Conservation (phyloP, 495 filamentous ascomycete species). For the Podospora tetraspora region DNA sequence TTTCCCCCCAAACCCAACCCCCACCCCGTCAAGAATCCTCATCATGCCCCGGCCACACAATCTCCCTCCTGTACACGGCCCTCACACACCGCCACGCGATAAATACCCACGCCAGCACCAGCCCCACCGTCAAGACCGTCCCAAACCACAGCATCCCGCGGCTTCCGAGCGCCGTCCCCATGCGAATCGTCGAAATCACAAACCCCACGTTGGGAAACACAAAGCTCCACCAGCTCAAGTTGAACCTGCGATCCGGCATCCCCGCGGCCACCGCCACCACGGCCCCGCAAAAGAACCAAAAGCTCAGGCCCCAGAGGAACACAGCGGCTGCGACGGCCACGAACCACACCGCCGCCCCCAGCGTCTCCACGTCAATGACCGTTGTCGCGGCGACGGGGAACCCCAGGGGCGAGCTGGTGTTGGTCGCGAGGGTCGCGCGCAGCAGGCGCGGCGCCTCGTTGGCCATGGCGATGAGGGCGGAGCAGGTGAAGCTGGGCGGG, state of each 20-base stretch:
- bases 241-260: constrained; percentile 48
- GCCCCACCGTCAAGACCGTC: constrained; percentile 48
- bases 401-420: background rate
- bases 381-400: constrained; percentile 3
- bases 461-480: constrained; percentile 63
- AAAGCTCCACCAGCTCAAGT: constrained; percentile 52
- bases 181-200: constrained; percentile 42
- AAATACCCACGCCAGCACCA: constrained; percentile 54
- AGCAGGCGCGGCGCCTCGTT: constrained; percentile 34
- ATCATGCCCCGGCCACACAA: constrained; percentile 59
- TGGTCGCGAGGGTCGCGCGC: background rate
- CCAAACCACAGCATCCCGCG: constrained; percentile 41
- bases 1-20: background rate
- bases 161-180: constrained; percentile 42
- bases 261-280: constrained; percentile 48
- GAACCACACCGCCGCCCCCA: constrained; percentile 41
- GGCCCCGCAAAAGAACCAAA: constrained; percentile 68
- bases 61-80: constrained; percentile 50
- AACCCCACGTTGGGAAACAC: constrained; percentile 59
- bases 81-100: constrained; percentile 49
- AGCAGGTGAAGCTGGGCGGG: constrained; percentile 62
- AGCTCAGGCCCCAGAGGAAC: constrained; percentile 63
- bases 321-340: constrained; percentile 49
- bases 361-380: constrained; percentile 1
- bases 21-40: constrained; percentile 39